These are phyloP conservation scores for Zalerion maritima DNA, from an alignment of 495 filamentous ascomycete genomes.

Conservation along the genomic window DNA sequence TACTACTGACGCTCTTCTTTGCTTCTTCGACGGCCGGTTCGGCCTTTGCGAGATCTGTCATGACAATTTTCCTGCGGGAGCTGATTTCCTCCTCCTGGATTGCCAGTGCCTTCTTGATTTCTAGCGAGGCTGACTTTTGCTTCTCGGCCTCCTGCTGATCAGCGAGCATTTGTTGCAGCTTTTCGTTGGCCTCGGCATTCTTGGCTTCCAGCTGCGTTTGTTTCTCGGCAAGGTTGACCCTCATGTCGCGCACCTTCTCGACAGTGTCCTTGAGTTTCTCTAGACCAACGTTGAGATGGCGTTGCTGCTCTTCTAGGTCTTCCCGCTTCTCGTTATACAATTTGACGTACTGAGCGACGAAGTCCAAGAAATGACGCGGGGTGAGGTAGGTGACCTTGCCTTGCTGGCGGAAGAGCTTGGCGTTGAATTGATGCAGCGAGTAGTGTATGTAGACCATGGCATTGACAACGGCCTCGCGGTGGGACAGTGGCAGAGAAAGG, in stretches of 20 bases:
- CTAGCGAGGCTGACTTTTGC: slow-evolving; percentile 68
- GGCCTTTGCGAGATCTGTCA: slow-evolving; percentile 74
- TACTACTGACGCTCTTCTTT: slow-evolving; percentile 89
- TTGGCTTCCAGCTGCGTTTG: slow-evolving; percentile 85
- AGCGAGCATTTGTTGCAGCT: slow-evolving; percentile 89
- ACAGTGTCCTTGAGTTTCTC: slow-evolving; percentile 98
- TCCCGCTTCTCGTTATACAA: slow-evolving; percentile 97
- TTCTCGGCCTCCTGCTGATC: slow-evolving; percentile 94
- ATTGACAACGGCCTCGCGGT: slow-evolving; percentile 84
- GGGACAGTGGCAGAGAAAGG: slow-evolving; percentile 67
- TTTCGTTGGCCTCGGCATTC: slow-evolving; percentile 90
- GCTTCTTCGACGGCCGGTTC: slow-evolving; percentile 90
- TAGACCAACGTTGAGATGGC: slow-evolving; percentile 91
- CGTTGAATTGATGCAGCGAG: slow-evolving; percentile 80
- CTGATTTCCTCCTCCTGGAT: slow-evolving; percentile 85
- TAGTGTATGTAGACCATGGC: slow-evolving; percentile 98
- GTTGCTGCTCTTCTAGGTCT: slow-evolving; percentile 94
- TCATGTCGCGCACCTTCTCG: slow-evolving; percentile 87
- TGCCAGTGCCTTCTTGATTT: slow-evolving; percentile 76
- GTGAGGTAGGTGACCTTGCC: slow-evolving; percentile 83
- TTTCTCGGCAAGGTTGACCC: slow-evolving; percentile 82
- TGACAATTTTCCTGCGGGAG: slow-evolving; percentile 65
- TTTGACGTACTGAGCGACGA: slow-evolving; percentile 94
- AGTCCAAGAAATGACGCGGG: slow-evolving; percentile 92
- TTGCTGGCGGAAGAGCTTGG: slow-evolving; percentile 79